Conservation (phyloP, 202 grass and related monocot species). For the Setaria viridis region DNA sequence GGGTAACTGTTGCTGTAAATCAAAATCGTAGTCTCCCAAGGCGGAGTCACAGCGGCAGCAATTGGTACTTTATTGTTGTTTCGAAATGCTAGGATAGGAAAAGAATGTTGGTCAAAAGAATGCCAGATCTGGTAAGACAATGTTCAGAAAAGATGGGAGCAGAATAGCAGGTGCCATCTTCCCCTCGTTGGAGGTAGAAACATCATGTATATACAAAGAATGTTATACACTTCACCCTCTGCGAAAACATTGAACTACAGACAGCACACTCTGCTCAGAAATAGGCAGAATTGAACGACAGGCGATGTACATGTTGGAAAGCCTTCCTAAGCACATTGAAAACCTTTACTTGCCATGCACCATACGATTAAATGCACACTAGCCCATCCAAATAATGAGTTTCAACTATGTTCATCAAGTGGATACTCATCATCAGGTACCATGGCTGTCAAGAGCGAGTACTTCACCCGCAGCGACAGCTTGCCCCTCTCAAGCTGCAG, state of each 20-base stretch:
- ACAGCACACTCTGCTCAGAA: not conserved
- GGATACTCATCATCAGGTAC: conserved; percentile 37
- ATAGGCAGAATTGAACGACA: not conserved
- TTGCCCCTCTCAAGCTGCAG: conserved; percentile 87
- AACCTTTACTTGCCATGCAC: not conserved
- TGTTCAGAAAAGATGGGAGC: not conserved
- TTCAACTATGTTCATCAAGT: conserved; percentile 46
- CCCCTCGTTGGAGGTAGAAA: not conserved
- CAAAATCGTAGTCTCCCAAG: not conserved
- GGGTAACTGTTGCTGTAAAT: not conserved
- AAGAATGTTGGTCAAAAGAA: not conserved
- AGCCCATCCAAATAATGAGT: not conserved
- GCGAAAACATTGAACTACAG: not conserved
- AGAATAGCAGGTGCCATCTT: not conserved
- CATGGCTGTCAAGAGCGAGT: conserved; percentile 41
- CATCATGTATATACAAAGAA: conserved; percentile 15
- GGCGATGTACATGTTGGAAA: not conserved
- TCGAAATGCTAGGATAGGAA: not conserved
- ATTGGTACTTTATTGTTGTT: not conserved
- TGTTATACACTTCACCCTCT: not conserved
- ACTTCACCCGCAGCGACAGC: conserved; percentile 63
- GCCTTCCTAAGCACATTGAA: conserved; percentile 2
- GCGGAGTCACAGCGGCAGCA: not conserved
- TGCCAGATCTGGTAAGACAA: not conserved
- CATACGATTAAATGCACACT: conserved; percentile 1